phyloP scores from a whole-genome alignment of 2,329 filamentous ascomycete species.

The Epichloe baconii region DNA sequence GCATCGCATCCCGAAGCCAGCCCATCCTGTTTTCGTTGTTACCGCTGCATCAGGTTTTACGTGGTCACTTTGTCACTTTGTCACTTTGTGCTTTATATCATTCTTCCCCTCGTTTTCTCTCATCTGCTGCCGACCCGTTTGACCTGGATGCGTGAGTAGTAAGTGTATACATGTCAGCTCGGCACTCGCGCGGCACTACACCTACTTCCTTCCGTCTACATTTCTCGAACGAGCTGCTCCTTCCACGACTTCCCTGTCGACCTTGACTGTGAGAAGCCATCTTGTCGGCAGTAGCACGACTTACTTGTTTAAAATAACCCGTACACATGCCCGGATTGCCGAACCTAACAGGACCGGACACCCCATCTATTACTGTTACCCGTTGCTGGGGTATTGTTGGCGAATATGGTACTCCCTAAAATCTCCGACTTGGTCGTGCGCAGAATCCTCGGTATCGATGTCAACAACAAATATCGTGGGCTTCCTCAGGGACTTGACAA shows the following conservation, averaged over 20 bases:
- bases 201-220: not conserved
- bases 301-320: not conserved
- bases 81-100: not conserved
- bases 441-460: conserved; percentile 19
- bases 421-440: conserved; percentile 12
- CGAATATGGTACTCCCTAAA: not conserved
- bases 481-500: conserved; percentile 15
- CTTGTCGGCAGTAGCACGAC: no score
- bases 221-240: not conserved
- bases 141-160: not conserved
- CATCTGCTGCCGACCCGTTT: not conserved
- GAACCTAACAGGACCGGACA: not conserved
- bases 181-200: not conserved
- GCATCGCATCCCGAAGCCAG: not conserved
- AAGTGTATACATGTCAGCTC: not conserved
- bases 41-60: not conserved
- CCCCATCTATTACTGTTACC: no score
- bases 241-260: not conserved
- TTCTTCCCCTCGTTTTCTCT: not conserved
- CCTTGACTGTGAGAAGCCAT: not conserved
- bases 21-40: not conserved
- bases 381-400: not conserved
- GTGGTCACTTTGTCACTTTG: not conserved
- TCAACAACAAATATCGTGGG: conserved; percentile 15
- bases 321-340: not conserved